phyloP scores from a whole-genome alignment of 352 stramenopile species.

The Pythium utonaiense region DNA sequence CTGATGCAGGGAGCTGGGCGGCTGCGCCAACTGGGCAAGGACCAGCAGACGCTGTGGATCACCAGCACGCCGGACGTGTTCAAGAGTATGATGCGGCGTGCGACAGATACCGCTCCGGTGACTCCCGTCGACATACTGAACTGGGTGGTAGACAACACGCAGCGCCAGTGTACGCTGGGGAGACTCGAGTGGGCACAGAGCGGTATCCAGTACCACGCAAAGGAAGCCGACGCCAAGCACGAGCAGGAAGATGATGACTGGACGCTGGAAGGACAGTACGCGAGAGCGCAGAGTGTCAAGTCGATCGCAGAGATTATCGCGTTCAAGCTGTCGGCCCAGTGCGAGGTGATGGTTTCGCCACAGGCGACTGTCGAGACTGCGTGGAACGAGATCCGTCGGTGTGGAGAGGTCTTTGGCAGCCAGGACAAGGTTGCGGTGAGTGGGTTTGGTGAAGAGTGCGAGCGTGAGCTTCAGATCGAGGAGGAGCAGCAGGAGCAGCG shows the following conservation, averaged over 20 bases:
- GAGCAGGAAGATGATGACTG: constrained; percentile 51
- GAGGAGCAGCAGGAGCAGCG: constrained; percentile 18
- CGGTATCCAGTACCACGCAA: constrained; percentile 58
- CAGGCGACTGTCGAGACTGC: constrained; percentile 3
- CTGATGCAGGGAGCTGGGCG: constrained; percentile 90
- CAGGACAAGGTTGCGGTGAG: constrained; percentile 36
- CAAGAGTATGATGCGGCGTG: constrained; percentile 32
- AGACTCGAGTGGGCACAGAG: constrained; percentile 78
- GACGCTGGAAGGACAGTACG: constrained; percentile 41
- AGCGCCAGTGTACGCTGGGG: constrained; percentile 49
- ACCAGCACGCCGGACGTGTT: constrained; percentile 64
- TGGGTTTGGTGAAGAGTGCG: constrained; percentile 18
- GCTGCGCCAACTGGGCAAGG: constrained; percentile 69
- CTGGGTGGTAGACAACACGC: constrained; percentile 89
- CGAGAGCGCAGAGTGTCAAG: constrained; percentile 17
- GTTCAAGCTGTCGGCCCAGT: neutral
- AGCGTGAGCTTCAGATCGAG: neutral
- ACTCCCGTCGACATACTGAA: constrained; percentile 54
- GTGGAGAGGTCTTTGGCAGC: constrained; percentile 23
- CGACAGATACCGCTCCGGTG: constrained; percentile 8
- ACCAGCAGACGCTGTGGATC: constrained; percentile 65
- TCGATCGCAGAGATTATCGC: constrained; percentile 36
- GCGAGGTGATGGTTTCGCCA: constrained; percentile 1
- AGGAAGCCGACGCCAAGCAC: constrained; percentile 7
- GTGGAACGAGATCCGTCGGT: constrained; percentile 20